A percentile compares a stretch with the other conserved stretches of the same genome.
These are phyloP conservation scores for Paramarasmius palmivorus DNA, from an alignment of 1,284 basidiomycete species.

Conservation along the genomic window DNA sequence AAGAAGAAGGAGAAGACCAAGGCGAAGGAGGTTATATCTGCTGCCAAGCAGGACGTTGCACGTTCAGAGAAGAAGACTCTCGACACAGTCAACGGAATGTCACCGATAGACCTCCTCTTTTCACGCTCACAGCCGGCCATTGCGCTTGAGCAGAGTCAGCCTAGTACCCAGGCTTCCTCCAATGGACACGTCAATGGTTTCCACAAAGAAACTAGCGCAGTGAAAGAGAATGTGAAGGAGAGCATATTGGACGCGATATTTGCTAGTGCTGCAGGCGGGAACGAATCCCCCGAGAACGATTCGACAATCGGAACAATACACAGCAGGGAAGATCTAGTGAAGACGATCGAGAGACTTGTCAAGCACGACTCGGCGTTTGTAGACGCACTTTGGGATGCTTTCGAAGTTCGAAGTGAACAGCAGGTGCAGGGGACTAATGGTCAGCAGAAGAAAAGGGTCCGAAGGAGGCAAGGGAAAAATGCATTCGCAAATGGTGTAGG, in stretches of 20 bases:
- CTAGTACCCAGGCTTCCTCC: background rate
- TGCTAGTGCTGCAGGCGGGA: background rate
- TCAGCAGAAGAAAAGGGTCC: background rate
- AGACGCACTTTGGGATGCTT: conserved; percentile 2
- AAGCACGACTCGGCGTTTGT: background rate
- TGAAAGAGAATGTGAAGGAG: background rate
- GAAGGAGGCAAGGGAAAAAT: background rate
- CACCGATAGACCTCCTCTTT: background rate
- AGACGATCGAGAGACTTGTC: background rate
- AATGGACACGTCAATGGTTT: too few species aligned
- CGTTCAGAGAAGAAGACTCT: background rate
- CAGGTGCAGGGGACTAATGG: background rate
- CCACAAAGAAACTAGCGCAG: too few species aligned
- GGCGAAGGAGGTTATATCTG: background rate
- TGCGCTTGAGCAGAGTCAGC: too few species aligned
- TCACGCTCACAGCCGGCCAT: background rate
- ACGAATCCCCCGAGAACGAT: background rate
- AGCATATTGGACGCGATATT: background rate
- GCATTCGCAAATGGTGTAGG: background rate
- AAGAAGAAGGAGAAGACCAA: conserved; percentile 6
- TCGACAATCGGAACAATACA: background rate
- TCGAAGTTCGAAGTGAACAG: background rate
- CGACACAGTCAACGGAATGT: background rate
- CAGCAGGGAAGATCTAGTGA: background rate
- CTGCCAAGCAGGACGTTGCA: too few species aligned